A percentile compares a stretch with the other conserved stretches of the same genome.
Conservation (phyloP, 2,329 filamentous ascomycete genomes). For the Microsporum audouinii region DNA sequence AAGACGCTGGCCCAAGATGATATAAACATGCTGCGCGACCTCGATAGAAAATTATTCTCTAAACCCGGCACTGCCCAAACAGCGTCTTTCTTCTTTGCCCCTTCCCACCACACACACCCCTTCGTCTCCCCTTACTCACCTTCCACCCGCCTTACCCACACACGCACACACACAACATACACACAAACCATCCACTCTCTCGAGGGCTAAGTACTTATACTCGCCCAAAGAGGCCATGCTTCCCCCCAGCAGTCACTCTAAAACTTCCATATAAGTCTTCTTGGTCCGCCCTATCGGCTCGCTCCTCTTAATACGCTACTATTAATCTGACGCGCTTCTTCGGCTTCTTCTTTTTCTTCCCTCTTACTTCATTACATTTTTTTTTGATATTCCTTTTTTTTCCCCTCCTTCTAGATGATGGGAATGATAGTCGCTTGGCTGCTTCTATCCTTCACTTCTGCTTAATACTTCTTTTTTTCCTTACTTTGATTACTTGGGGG, state of each 20-base stretch:
- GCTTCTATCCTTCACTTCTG: neutral
- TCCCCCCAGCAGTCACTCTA: neutral
- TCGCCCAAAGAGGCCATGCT: neutral
- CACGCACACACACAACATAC: too few relatives aligned
- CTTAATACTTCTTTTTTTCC: neutral
- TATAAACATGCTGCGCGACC: slow-evolving; percentile 39
- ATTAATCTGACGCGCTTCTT: neutral
- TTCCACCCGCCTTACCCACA: neutral
- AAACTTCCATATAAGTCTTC: neutral
- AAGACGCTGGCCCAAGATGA: slow-evolving; percentile 30
- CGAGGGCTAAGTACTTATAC: neutral
- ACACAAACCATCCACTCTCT: neutral
- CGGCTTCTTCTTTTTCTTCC: neutral
- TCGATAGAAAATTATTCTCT: slow-evolving; percentile 20
- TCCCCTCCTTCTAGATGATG: neutral
- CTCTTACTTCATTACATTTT: neutral
- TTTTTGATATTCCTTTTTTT: neutral
- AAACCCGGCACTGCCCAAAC: slow-evolving; percentile 1
- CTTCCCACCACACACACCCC: neutral
- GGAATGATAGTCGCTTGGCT: neutral
- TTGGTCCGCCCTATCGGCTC: neutral
- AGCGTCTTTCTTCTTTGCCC: neutral
- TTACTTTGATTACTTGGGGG: neutral
- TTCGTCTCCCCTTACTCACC: neutral
- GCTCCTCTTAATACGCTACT: neutral